Evolutionary conservation across 2,329 filamentous ascomycete genomes (phyloP), one percentile per base, ranked within the genome.

Genomic region (Elsinoe perseae): DNA sequence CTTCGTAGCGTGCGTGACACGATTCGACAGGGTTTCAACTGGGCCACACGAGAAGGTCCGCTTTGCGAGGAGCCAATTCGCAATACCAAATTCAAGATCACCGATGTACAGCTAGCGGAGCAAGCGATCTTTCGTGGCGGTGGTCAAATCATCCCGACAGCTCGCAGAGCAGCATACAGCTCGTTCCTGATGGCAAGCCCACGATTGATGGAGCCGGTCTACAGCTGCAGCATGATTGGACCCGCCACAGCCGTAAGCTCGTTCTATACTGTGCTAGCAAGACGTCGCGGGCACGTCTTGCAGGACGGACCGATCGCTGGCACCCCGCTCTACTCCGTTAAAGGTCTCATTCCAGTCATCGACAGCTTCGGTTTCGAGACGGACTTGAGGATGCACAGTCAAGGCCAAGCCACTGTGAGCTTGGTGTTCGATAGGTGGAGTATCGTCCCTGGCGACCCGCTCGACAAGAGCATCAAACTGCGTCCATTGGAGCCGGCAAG

Each of bases 291-390:
- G 0, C 93, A 98, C 71, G 92, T 98, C 25, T 77, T 98, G 23
- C 85, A 87, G n/a, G 93, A 98, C 68, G 89, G 89, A 0, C 91
- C 91, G 12, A 89, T 98, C 59, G 90, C 92, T 0, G 93, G 93
- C 21, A 97, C 93, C 8, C 93, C 92, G 3, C 80, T 98, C 9
- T 97, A 96, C 73, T 86, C 87, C 20, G 91, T 96, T 54, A 87
- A 85, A 65, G 93, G 93, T 2, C 78, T 97, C 50, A 84, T 98
- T 56, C 93, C 93, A 8, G 93, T 97, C 58, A 95, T 98, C 68
- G 93, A 98, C 75, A 90, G 85, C 27, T 98, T 98, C 67, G 93
- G 93, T 18, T 97, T 98, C 72, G 93, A 98, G 76, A 97, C 93
- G 12, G 93, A 98, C 74, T 78, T 98, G 57, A 81, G 93, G 60